Evolutionary conservation across 169 alveolate species (phyloP).

Genomic region (Plasmodium inui): DNA sequence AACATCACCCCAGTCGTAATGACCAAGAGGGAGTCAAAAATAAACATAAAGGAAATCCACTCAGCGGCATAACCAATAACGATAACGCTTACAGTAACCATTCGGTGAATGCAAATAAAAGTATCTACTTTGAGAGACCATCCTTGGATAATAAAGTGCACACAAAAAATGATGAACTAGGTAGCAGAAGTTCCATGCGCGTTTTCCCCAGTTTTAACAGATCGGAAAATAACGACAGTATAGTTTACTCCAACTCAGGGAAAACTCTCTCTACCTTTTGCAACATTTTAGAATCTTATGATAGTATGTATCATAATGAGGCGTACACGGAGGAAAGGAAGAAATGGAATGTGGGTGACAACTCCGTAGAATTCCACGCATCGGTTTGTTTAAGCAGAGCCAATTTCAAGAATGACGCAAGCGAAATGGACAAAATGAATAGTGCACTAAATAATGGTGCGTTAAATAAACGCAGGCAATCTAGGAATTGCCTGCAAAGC

Average conservation of each 20-base stretch:
- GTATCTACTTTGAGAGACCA: background rate
- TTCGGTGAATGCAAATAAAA: background rate
- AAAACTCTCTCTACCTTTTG: background rate
- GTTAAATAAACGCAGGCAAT: background rate
- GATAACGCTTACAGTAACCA: background rate
- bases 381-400: background rate
- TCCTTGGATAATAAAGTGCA: background rate
- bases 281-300: background rate
- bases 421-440: background rate
- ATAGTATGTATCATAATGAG: background rate
- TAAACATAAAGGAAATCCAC: background rate
- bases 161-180: background rate
- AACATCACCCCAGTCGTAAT: background rate
- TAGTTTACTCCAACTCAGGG: background rate
- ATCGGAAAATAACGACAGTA: background rate
- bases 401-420: background rate
- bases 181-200: background rate
- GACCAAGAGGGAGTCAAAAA: background rate
- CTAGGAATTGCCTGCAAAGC: background rate
- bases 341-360: background rate
- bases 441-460: background rate
- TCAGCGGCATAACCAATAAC: background rate
- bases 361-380: background rate
- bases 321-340: background rate
- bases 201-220: background rate